A percentile compares a stretch with the other conserved stretches of the same genome.
Evolutionary conservation across 768 basidiomycete species (phyloP).

Genomic region (Suillus ampliporus): DNA sequence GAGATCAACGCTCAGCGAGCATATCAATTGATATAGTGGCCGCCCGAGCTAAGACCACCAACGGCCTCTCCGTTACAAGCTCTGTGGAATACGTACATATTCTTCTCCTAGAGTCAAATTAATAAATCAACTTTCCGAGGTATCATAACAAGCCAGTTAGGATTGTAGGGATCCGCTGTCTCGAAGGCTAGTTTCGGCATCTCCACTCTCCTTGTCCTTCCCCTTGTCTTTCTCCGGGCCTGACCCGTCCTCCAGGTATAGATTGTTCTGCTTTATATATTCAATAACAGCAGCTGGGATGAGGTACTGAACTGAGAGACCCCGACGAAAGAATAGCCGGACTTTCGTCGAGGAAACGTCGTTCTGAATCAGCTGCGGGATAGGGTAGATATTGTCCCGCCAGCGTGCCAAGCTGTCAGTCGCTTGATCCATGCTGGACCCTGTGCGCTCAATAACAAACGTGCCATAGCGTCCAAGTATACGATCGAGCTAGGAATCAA

Average conservation of each 20-base stretch:
- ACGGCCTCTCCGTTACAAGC: neutral
- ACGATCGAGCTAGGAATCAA: conserved; percentile 78
- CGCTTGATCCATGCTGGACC: conserved; percentile 88
- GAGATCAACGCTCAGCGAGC: too few relatives aligned
- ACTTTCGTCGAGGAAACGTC: conserved; percentile 97
- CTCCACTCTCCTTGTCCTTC: conserved; percentile 38
- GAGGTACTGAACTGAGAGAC: conserved; percentile 86
- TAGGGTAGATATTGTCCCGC: conserved; percentile 87
- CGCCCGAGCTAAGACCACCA: too few relatives aligned
- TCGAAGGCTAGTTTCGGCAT: neutral
- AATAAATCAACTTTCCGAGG: neutral
- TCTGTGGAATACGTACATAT: neutral
- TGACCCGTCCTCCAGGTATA: conserved; percentile 70
- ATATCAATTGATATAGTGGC: too few relatives aligned
- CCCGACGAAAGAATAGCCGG: conserved; percentile 77
- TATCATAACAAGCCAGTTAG: neutral
- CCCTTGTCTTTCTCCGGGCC: conserved; percentile 43
- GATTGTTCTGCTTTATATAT: conserved; percentile 87
- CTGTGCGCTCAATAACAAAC: conserved; percentile 94
- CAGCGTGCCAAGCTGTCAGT: conserved; percentile 75
- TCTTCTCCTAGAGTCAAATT: neutral
- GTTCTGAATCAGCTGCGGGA: conserved; percentile 95
- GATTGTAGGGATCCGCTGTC: neutral
- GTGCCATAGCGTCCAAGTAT: conserved; percentile 95
- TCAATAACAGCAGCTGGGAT: conserved; percentile 90